Evolutionary conservation across 148 eudicot genomes (phyloP), one percentile per base, ranked within the genome.

Genomic region (Salicornia ramosissima): DNA sequence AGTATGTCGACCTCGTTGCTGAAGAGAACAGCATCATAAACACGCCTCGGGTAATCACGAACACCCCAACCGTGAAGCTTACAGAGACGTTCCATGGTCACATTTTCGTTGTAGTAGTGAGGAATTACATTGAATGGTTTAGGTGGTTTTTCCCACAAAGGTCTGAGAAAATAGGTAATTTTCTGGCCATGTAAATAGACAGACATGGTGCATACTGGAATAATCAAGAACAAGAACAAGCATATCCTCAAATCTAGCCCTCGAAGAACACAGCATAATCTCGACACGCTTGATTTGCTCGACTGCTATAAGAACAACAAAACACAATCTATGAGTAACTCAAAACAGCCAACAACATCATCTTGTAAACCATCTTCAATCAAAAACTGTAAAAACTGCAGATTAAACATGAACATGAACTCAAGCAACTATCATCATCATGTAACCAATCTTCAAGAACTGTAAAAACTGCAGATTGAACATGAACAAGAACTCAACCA

Each of bases 131-230:
- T 49, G 63, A 89, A 89, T 1, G 87, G 91, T 68, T 78, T 87
- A 4, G 96, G 96, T 13, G 96, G 96, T 8, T 83, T 72, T 73
- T 87, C 91, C 96, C 96, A 89, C n/a, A 87, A 65, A 1, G 96
- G 96, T 39, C 96, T 83, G 7, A 89, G 79, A 60, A 89, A 89
- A 74, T 89, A 89, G 1, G 96, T 75, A 30, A 89, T 82, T 75
- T 89, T 89, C 78, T 85, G 96, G 7, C 96, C 91, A 11, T 89
- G 96, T 74, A 87, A 62, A 66, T 87, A 89, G 54, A 80, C 26
- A 22, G 68, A 77, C 33, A 79, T 60, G 49, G 84, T 64, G 55
- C 85, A 85, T 16, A 83, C 55, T 12, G 89, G 89, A 30, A 85
- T 65, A 58, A 89, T 63, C 31, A 89, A 69, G 56, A 89, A 82